Conservation (phyloP, 2,329 filamentous ascomycete genomes). For the Fusarium sp. region DNA sequence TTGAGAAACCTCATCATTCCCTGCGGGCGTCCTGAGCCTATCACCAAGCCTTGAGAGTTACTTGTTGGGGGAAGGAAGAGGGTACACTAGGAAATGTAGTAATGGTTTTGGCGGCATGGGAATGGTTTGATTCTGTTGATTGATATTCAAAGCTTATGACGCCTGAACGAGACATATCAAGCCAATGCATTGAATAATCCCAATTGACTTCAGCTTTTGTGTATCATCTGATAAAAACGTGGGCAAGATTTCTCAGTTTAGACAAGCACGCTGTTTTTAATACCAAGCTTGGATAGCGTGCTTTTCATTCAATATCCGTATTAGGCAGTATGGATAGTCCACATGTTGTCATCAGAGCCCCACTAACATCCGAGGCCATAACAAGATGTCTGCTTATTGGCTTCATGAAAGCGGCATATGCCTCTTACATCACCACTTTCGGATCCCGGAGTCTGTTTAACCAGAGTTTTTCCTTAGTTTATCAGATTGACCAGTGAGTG, state of each 20-base stretch:
- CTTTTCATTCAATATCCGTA: neutral
- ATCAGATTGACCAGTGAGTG: neutral
- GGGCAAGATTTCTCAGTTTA: neutral
- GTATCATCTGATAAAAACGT: neutral
- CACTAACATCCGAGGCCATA: neutral
- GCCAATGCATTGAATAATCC: too few species aligned
- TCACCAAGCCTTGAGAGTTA: neutral
- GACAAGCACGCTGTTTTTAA: neutral
- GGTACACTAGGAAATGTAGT: neutral
- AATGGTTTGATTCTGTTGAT: neutral
- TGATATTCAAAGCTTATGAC: too few species aligned
- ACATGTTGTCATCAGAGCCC: neutral
- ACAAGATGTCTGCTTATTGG: neutral
- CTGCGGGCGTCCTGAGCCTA: neutral
- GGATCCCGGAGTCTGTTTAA: rapidly evolving
- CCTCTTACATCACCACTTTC: neutral
- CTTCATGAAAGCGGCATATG: too few species aligned
- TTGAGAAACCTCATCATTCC: constrained; percentile 3
- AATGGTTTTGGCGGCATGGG: neutral
- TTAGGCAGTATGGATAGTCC: neutral
- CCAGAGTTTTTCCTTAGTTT: constrained; percentile 1
- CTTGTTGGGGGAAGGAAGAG: neutral
- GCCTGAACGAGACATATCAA: too few species aligned
- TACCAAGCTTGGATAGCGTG: neutral
- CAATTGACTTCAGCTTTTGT: too few species aligned